phyloP scores from a whole-genome alignment of 768 basidiomycete species.

The Pilatotrama ljubarskyi region DNA sequence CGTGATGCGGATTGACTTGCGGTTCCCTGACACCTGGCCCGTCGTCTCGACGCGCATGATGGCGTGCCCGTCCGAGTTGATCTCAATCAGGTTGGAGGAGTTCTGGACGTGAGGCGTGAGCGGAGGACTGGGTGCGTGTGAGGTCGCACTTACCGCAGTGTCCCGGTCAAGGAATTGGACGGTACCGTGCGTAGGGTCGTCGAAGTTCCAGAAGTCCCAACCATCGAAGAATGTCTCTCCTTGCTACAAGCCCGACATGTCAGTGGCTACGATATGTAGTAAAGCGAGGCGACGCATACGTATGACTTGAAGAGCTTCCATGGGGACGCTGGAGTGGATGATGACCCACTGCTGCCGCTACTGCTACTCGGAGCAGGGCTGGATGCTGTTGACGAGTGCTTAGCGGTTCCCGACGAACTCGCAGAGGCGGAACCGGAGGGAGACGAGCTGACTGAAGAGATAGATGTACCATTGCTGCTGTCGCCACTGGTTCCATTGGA shows the following conservation, averaged over 20 bases:
- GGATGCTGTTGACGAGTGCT: constrained; percentile 17
- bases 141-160: constrained; percentile 49
- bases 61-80: constrained; percentile 73
- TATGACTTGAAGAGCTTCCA: constrained; percentile 58
- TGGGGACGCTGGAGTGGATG: constrained; percentile 20
- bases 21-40: constrained; percentile 56
- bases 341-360: constrained; percentile 1
- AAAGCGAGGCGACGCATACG: constrained; percentile 39
- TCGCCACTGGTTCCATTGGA: neutral
- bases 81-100: constrained; percentile 56
- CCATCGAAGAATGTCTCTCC: constrained; percentile 80
- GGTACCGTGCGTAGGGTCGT: constrained; percentile 77
- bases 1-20: constrained; percentile 79
- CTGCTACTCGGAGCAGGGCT: constrained; percentile 13
- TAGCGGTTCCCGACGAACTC: constrained; percentile 18
- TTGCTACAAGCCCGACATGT: constrained; percentile 36
- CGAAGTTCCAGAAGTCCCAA: constrained; percentile 68
- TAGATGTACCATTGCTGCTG: constrained; percentile 11
- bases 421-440: constrained; percentile 1
- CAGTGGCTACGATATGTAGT: neutral
- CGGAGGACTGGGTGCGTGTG: neutral
- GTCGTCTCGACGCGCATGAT: constrained; percentile 92
- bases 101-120: constrained; percentile 36
- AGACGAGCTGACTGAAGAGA: neutral
- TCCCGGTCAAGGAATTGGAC: constrained; percentile 67